These are phyloP conservation scores for Phallus indusiatus DNA, from an alignment of 768 basidiomycete genomes.

Conservation along the genomic window DNA sequence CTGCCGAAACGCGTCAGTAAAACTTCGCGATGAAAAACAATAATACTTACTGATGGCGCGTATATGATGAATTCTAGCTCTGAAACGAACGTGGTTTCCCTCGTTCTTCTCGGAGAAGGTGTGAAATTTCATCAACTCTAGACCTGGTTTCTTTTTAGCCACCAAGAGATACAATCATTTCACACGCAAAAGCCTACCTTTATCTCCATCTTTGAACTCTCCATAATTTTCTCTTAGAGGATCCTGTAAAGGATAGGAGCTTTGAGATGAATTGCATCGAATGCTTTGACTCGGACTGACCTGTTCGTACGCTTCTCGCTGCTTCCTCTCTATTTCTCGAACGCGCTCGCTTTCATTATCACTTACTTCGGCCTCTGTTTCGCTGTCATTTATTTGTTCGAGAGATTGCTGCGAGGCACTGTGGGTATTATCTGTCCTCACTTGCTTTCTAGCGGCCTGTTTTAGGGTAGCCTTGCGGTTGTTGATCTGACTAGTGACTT, in stretches of 20 bases:
- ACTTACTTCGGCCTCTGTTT: not conserved
- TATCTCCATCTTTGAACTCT: not conserved
- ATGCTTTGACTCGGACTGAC: not conserved
- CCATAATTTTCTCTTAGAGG: not conserved
- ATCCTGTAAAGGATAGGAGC: not conserved
- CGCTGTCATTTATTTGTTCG: not conserved
- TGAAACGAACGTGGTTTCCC: not conserved
- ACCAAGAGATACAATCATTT: not conserved
- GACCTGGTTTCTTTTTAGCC: not conserved
- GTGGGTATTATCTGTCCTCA: not conserved
- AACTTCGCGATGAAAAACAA: not conserved
- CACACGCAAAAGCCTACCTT: not conserved
- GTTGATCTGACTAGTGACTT: not conserved
- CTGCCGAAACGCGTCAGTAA: not conserved
- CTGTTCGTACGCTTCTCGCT: conserved; percentile 4
- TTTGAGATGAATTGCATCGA: not conserved
- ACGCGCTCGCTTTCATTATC: not conserved
- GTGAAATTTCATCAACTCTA: not conserved
- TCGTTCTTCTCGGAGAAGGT: not conserved
- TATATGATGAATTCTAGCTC: not conserved
- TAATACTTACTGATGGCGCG: not conserved
- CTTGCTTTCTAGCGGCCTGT: not conserved
- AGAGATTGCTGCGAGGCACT: not conserved
- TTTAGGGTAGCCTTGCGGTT: not conserved
- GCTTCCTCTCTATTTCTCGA: not conserved